Base-by-base conservation (phyloP, 1,139 yeast species). In the Lodderomyces metapsilosis region DNA sequence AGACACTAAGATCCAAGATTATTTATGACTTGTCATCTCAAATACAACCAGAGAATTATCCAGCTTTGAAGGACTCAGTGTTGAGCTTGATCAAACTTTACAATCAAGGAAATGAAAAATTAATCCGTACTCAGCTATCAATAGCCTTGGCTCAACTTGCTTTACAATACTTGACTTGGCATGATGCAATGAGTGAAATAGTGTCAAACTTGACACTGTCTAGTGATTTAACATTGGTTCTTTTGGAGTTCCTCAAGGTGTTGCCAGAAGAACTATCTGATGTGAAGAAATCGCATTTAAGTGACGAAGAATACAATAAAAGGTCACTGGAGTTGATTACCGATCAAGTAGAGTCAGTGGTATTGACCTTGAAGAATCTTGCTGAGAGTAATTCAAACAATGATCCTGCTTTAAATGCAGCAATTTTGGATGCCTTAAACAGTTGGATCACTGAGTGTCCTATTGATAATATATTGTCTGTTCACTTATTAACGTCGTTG, bases 381-480 rank as follows among this genome's bases (percentile, higher is more conserved):
- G 58, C 78, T 16, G 68, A 73, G 35, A 53, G 53, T 21, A 46
- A 47, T 20, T 24, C 52, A 11, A 42, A 32, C 5, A 45, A 50
- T n/a, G 46, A 51, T 15, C 38, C 49, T 5, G 42, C 46, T 6
- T 44, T 51, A 12, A 57, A 59, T 40, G 52, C 68, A 9, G 65
- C 81, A 38, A 72, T 89, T 11, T 74, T 91, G 48, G 84, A 81
- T 50, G 87, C 96, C 60, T 71, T 92, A 48, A 83, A 84, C 53
- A 84, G 95, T 24, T 92, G 98, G 98, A 80, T 92, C 44, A 78
- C 76, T 49, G 98, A 92, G 58, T 79, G 88, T 40, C 87, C 92
- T 2, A 74, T 88, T 28, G 84, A 79, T 42, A 73, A 79, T 40
- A 68, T 91, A 25, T 62, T 88, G 39, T 69, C 78, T 13, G 77